Evolutionary conservation across 129 eudicot species (phyloP), one percentile per base, ranked within the genome.

Genomic region (Chrysanthemum lavandulifolium): DNA sequence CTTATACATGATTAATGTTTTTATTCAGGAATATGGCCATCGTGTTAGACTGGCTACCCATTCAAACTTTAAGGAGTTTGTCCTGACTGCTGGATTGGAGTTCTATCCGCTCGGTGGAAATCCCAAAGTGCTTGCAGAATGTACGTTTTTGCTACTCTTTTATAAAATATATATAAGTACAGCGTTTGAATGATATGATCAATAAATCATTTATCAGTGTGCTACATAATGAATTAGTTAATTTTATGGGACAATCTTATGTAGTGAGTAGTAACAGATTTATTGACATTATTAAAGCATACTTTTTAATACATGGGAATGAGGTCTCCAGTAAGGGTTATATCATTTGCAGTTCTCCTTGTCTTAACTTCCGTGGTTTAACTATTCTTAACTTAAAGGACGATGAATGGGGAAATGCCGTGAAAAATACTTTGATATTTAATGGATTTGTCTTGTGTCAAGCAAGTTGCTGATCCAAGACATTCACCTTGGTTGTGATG

Each of bases 91-190:
- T 69, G 98, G 98, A 74, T 82, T 94, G 94, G 98, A 94, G 87
- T 94, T 94, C 81, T 94, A 88, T 94, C 97, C 99, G 62, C 80
- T 94, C 8, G 99, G 99, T 11, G 99, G 99, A 59, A 96, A 94
- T 81, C 99, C 99, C 10, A 91, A 90, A 84, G 84, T 94, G 76
- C 97, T 94, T 76, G 99, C 99, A 60, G 99, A 73, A 84, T 90
- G 99, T 94, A 88, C 61, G 97, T 86, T 47, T 59, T 69, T 75
- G 25, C 58, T 59, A 50, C 53, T 72, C 47, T 64, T 60, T 12
- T 77, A 59, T 54, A 40, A 64, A 62, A 50, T 36, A 9, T 16
- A 62, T 31, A 3, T 31, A 31, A 3, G 40, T 31, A 4, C 5
- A 3, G 40, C 4, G 40, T 31, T 31, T 31, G 40, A 5, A 31